A percentile compares a stretch with the other conserved stretches of the same genome.
phyloP scores from a whole-genome alignment of 495 filamentous ascomycete genomes.

The Penicillium pulvis region DNA sequence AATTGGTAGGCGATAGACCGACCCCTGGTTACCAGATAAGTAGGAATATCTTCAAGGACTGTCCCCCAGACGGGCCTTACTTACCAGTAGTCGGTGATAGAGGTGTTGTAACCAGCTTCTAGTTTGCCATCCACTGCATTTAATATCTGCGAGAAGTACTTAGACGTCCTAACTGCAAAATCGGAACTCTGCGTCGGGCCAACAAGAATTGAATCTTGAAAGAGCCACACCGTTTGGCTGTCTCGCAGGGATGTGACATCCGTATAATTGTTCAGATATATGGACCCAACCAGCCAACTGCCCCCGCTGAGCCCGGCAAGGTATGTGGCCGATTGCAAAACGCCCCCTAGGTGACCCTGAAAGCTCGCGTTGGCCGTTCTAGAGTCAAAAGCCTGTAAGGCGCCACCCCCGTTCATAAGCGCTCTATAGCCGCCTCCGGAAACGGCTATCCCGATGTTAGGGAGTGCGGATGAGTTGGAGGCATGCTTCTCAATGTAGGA shows the following conservation, averaged over 20 bases:
- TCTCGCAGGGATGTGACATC: conserved; percentile 62
- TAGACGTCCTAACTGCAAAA: conserved; percentile 53
- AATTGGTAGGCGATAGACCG: conserved; percentile 83
- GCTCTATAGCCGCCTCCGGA: conserved; percentile 81
- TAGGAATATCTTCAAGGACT: neutral
- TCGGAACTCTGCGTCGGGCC: conserved; percentile 69
- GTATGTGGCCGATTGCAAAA: conserved; percentile 85
- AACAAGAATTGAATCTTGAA: conserved; percentile 74
- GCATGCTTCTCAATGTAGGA: conserved; percentile 64
- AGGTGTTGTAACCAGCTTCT: conserved; percentile 70
- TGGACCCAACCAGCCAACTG: conserved; percentile 81
- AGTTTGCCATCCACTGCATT: conserved; percentile 65
- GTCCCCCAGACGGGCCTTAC: neutral
- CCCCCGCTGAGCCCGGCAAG: conserved; percentile 84
- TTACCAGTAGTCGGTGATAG: conserved; percentile 87
- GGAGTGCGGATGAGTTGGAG: conserved; percentile 57
- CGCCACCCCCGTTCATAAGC: conserved; percentile 83
- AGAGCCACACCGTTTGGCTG: conserved; percentile 67
- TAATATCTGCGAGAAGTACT: conserved; percentile 69
- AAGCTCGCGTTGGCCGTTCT: conserved; percentile 67
- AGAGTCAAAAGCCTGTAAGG: conserved; percentile 79
- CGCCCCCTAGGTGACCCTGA: conserved; percentile 78
- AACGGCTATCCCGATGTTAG: conserved; percentile 58
- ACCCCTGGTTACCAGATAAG: conserved; percentile 37
- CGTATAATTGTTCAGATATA: conserved; percentile 90